A percentile compares a stretch with the other conserved stretches of the same genome.
Evolutionary conservation across 164 flowering plant species (phyloP).

Genomic region (Brasenia schreberi): DNA sequence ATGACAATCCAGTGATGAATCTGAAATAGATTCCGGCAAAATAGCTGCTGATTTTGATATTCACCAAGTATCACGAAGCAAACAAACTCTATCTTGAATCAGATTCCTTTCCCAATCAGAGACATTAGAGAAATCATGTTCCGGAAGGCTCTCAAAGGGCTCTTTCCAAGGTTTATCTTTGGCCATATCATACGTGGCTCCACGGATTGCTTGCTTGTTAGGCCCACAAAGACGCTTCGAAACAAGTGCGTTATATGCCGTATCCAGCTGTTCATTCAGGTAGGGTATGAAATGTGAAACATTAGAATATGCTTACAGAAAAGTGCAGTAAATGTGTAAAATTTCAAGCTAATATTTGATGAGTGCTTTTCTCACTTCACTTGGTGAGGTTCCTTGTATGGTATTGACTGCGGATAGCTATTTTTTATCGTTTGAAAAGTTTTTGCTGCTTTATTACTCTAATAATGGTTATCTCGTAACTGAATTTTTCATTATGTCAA

Average conservation of each 20-base stretch:
- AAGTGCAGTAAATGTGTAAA: too few relatives aligned
- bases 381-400: too few relatives aligned
- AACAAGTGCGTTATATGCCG: constrained; percentile 54
- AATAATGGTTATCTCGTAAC: too few relatives aligned
- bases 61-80: constrained; percentile 56
- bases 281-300: not conserved
- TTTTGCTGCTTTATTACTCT: too few relatives aligned
- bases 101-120: constrained; percentile 85
- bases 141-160: constrained; percentile 77
- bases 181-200: constrained; percentile 82
- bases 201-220: constrained; percentile 67
- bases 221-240: constrained; percentile 92
- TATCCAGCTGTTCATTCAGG: constrained; percentile 38
- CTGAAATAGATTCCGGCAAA: too few relatives aligned
- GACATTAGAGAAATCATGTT: constrained; percentile 58
- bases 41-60: not conserved
- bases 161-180: constrained; percentile 83
- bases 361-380: too few relatives aligned
- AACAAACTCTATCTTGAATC: constrained; percentile 66
- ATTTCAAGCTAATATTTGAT: too few relatives aligned
- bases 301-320: too few relatives aligned
- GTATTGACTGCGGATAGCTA: too few relatives aligned
- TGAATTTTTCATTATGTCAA: too few relatives aligned
- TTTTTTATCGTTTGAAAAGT: too few relatives aligned
- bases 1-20: too few relatives aligned